phyloP scores from a whole-genome alignment of 2,329 filamentous ascomycete species.

The Emmonsiellopsis sp. region DNA sequence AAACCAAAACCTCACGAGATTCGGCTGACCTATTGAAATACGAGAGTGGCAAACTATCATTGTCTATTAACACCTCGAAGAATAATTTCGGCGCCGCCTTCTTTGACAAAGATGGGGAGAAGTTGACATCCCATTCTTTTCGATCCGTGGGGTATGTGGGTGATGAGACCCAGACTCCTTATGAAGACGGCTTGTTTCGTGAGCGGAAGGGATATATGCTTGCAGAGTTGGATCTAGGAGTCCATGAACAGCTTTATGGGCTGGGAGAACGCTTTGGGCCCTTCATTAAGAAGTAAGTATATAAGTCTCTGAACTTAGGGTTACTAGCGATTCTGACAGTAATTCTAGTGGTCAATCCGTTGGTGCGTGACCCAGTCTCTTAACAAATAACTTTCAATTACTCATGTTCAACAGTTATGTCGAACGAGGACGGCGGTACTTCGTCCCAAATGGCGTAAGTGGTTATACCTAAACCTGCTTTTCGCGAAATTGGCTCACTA shows the following conservation, averaged over 20 bases:
- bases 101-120: slow-evolving; percentile 14
- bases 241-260: slow-evolving; percentile 60
- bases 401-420: slow-evolving; percentile 36
- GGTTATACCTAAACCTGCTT: background rate
- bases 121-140: slow-evolving; percentile 29
- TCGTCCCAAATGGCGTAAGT: slow-evolving; percentile 25
- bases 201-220: slow-evolving; percentile 32
- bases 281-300: slow-evolving; percentile 66
- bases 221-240: slow-evolving; percentile 27
- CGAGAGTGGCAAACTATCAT: slow-evolving; percentile 22
- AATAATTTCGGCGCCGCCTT: slow-evolving; percentile 27
- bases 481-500: background rate
- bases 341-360: background rate
- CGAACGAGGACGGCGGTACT: slow-evolving; percentile 46
- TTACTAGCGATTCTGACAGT: too few species aligned
- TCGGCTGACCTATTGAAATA: slow-evolving; percentile 20
- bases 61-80: slow-evolving; percentile 23
- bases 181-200: slow-evolving; percentile 27
- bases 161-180: slow-evolving; percentile 23
- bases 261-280: slow-evolving; percentile 68
- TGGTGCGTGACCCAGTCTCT: background rate
- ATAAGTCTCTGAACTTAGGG: too few species aligned
- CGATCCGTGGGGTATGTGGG: slow-evolving; percentile 32
- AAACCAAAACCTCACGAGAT: slow-evolving; percentile 20
- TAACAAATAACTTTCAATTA: background rate